Conservation (phyloP, 805 yeast species). For the Blastobotrys attinorum region DNA sequence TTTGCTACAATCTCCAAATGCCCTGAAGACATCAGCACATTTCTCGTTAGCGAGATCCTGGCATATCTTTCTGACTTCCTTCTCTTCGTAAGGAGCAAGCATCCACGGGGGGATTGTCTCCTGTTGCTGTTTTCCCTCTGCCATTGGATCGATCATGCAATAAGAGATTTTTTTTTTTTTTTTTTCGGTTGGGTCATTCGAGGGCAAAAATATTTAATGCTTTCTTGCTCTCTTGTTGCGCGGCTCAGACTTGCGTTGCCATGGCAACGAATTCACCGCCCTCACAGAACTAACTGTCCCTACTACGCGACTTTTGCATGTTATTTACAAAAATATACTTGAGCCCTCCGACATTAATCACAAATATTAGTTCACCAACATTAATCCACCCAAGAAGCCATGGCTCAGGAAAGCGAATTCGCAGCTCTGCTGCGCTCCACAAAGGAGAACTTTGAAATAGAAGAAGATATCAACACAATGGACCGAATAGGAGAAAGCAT, state of each 20-base stretch:
- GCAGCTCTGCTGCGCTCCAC: conserved; percentile 5
- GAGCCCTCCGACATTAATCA: too few relatives aligned
- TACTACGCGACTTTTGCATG: too few relatives aligned
- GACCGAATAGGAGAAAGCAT: conserved; percentile 15
- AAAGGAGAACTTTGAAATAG: conserved; percentile 16
- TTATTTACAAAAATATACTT: too few relatives aligned
- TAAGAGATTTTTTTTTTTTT: neutral
- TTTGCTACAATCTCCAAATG: conserved; percentile 28
- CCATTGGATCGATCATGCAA: neutral
- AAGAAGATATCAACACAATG: conserved; percentile 19
- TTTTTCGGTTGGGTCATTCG: neutral
- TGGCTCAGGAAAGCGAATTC: neutral
- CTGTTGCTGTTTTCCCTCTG: too few relatives aligned
- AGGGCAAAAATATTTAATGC: neutral
- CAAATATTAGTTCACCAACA: too few relatives aligned
- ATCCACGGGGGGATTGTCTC: conserved; percentile 29
- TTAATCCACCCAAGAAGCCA: too few relatives aligned
- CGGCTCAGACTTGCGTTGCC: too few relatives aligned
- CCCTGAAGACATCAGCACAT: conserved; percentile 25
- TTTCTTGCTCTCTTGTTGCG: neutral
- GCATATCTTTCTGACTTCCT: conserved; percentile 25
- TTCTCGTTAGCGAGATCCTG: conserved; percentile 27
- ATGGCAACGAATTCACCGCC: too few relatives aligned
- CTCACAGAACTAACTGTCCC: too few relatives aligned
- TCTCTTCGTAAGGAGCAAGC: conserved; percentile 32